Evolutionary conservation across 306 rosid species (phyloP).

Genomic region (Sechiopsis laciniata): DNA sequence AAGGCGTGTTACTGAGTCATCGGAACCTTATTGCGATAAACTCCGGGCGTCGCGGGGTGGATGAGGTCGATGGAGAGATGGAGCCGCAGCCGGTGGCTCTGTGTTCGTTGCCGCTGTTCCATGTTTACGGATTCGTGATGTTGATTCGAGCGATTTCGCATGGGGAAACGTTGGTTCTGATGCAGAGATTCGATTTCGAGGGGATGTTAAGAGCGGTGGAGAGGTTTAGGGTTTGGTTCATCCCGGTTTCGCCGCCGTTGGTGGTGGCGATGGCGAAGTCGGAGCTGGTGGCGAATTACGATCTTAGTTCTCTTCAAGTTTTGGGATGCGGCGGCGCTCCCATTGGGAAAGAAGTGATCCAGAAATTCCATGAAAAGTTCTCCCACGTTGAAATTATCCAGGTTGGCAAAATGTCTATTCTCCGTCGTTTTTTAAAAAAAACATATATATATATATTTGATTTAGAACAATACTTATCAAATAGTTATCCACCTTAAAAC

Average conservation of each 20-base stretch:
- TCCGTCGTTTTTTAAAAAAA: too few relatives aligned
- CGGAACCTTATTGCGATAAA: slow-evolving; percentile 48
- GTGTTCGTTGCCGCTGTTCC: slow-evolving; percentile 55
- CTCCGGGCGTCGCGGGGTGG: slow-evolving; percentile 30
- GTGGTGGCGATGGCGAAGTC: slow-evolving; percentile 64
- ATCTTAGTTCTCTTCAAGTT: slow-evolving; percentile 48
- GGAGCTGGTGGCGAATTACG: slow-evolving; percentile 46
- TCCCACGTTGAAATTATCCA: slow-evolving; percentile 50
- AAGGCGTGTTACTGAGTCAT: slow-evolving; percentile 63
- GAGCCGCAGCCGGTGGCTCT: slow-evolving; percentile 33
- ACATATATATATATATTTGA: too few relatives aligned
- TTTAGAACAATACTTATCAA: too few relatives aligned
- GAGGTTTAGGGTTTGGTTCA: slow-evolving; percentile 40
- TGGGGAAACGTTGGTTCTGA: slow-evolving; percentile 64
- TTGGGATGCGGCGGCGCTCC: slow-evolving; percentile 78
- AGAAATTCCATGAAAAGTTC: slow-evolving; percentile 40
- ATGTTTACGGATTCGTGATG: slow-evolving; percentile 69
- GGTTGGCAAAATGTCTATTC: slow-evolving; percentile 26
- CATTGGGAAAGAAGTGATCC: slow-evolving; percentile 49
- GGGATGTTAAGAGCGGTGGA: slow-evolving; percentile 57
- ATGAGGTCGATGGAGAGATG: neutral
- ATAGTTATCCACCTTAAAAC: too few relatives aligned
- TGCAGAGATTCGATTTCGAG: slow-evolving; percentile 60
- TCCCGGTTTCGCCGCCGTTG: slow-evolving; percentile 81
- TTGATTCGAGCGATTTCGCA: slow-evolving; percentile 35